Evolutionary conservation across 1,139 yeast species (phyloP).

Genomic region (Blastobotrys ciferrii): DNA sequence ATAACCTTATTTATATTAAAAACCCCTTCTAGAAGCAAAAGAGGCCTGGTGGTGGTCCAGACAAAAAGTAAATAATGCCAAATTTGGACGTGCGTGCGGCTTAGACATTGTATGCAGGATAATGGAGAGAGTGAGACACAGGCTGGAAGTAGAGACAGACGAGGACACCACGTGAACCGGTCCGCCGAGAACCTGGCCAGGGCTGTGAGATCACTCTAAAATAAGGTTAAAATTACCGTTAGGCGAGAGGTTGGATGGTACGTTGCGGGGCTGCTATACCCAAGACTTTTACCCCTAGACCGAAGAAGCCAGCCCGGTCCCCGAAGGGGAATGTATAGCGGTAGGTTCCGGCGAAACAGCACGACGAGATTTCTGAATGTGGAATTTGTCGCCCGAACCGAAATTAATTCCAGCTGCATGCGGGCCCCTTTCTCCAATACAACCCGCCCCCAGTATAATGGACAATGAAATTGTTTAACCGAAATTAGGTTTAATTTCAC

Average conservation of each 20-base stretch:
- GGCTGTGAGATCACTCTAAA: not conserved
- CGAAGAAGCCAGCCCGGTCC: too few relatives aligned
- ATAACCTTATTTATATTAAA: conserved; percentile 6
- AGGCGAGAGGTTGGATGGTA: too few relatives aligned
- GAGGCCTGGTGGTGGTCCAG: not conserved
- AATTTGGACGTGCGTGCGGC: conserved; percentile 3
- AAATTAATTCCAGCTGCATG: too few relatives aligned
- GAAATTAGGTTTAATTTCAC: not conserved
- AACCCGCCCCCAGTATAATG: too few relatives aligned
- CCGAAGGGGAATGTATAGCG: not conserved
- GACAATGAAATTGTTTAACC: not conserved
- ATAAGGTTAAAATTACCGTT: not conserved
- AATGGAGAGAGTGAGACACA: not conserved
- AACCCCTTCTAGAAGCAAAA: not conserved
- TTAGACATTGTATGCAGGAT: too few relatives aligned
- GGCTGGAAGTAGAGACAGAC: not conserved
- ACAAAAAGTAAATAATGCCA: conserved; percentile 3
- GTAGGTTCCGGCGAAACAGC: not conserved
- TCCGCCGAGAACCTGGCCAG: not conserved
- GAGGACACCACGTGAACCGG: not conserved
- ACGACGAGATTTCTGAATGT: not conserved
- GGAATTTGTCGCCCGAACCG: not conserved
- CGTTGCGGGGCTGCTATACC: too few relatives aligned
- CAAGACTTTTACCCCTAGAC: too few relatives aligned
- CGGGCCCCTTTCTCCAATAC: too few relatives aligned